Percentiles rank a stretch among this genome's conserved stretches.
Conservation (phyloP, 2,329 filamentous ascomycete genomes). For the Hypoxylon sp. region DNA sequence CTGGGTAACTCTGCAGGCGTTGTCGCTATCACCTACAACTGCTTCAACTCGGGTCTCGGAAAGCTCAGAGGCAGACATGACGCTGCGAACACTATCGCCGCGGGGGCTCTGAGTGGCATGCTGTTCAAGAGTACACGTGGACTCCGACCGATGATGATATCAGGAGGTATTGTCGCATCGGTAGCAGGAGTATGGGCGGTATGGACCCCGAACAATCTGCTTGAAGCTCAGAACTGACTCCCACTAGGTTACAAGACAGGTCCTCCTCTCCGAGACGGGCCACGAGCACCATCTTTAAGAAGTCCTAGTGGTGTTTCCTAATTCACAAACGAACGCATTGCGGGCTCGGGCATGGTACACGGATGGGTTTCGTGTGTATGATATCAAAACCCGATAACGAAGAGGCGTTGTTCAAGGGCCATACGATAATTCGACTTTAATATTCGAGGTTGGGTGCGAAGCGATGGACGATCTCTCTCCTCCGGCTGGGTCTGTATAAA, state of each 20-base stretch:
- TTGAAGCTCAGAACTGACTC: slow-evolving; percentile 41
- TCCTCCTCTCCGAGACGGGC: slow-evolving; percentile 39
- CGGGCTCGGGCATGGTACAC: slow-evolving; percentile 28
- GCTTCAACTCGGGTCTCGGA: slow-evolving; percentile 86
- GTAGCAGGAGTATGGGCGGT: slow-evolving; percentile 93
- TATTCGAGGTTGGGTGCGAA: slow-evolving; percentile 51
- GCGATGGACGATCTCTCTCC: slow-evolving; percentile 66
- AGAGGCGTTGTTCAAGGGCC: slow-evolving; percentile 34
- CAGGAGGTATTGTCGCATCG: slow-evolving; percentile 86
- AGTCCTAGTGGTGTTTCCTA: slow-evolving; percentile 27
- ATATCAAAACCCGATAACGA: slow-evolving; percentile 44
- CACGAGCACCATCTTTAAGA: slow-evolving; percentile 43
- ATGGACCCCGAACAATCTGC: slow-evolving; percentile 57
- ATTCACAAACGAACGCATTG: slow-evolving; percentile 25
- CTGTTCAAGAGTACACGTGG: slow-evolving; percentile 97
- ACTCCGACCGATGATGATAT: slow-evolving; percentile 91
- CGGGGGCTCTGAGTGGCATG: slow-evolving; percentile 89
- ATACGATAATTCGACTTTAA: slow-evolving; percentile 41
- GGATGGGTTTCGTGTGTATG: slow-evolving; percentile 44
- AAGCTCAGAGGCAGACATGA: slow-evolving; percentile 87
- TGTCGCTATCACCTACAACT: slow-evolving; percentile 96
- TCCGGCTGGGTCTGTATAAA: slow-evolving; percentile 63
- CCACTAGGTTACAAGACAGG: slow-evolving; percentile 47
- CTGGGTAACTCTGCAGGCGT: slow-evolving; percentile 96
- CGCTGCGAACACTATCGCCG: slow-evolving; percentile 85